Base-by-base conservation (phyloP, 164 flowering plant species). In the Paratinospora sagittata region DNA sequence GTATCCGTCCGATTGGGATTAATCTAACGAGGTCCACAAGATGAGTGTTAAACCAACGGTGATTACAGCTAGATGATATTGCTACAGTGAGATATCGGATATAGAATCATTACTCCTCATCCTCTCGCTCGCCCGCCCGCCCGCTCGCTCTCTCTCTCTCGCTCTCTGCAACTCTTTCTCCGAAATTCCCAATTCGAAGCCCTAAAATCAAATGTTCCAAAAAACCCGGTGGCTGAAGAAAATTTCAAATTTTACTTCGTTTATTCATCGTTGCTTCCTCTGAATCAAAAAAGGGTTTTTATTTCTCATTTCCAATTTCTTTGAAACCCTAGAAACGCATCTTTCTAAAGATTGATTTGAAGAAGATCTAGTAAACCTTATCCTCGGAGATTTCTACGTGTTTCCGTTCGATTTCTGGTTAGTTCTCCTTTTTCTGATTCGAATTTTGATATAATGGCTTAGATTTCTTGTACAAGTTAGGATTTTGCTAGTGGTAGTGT, bases 341-440 rank as follows among this genome's bases (percentile, higher is more conserved):
- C 7, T 39, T 11, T 1, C 43, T 39, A 8, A 3, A 1, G 43
- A 11, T 52, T 8, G 21, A 52, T 61, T 41, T 62, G 66, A 55
- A 3, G 55, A 39, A 61, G 36, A 67, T 27, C 58, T 9, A 27
- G 30, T 39, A 58, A 66, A 57, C 66, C 41, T 45, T 1, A 14
- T 62, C 6, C 2, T 27, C 65, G 30, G 11, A 13, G 37, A 33
- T 6, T 21, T 27, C 13, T 23, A 8, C 7, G 37, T 27, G 63
- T 10, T 23, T 52, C 41, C 21, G 60, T 27, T 58, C 41, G 36
- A 67, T 67, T 60, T n/a, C 55, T 26, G 75, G 75, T 73, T 30
- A 73, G 70, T 67, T 37, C 58, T 52, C 19, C 19, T 37, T 64
- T 58, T 27, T 65, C n/a, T 58, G 65, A n/a, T 66, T 39, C 58